Base-by-base conservation (phyloP, 2,329 filamentous ascomycete genomes). In the Malbranchea zuffiana region DNA sequence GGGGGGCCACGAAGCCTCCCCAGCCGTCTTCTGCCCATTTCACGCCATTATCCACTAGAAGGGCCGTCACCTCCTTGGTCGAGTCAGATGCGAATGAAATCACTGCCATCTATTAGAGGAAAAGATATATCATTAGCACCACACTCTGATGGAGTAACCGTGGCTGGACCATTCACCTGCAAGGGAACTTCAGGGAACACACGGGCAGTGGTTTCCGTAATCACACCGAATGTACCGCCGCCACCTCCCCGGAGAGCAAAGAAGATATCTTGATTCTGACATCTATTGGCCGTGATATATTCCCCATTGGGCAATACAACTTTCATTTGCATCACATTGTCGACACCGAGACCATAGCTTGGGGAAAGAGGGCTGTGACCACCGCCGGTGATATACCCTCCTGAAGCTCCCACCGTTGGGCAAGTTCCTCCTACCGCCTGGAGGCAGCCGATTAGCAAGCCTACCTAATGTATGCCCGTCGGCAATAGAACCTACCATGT, bases 161-260 rank as follows among this genome's bases (percentile, higher is more conserved):
- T 27, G 4, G 27, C 18, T 3, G 42, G 13, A 3, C 35, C 17
- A 17, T 30, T 30, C 7, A 46, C 34, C 19, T 45, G 32, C 38
- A 46, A 41, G 2, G 42, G 39, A 19, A 35, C 41, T 15, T 47
- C 43, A 11, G 44, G 44, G 15, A 47, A 43, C 5, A 41, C 45
- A n/a, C 41, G 38, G 3, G 37, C 42, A 25, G 27, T 46, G 32
- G 44, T 45, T 21, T 49, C 47, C 21, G 37, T 44, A 16, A 78
- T 70, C 2, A 77, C 61, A 3, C 62, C 74, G 44, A 69, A 79
- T 20, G 65, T 76, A n/a, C 72, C 71, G 5, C 66, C 69, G 2
- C 75, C 74, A 0, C 75, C 73, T 3, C 74, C 74, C 27, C 61
- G 61, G 1, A 78, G 53, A 1, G 75, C 76, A 75, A 74, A 81